Evolutionary conservation across 148 eudicot species (phyloP).

Genomic region (Arctostaphylos glauca): DNA sequence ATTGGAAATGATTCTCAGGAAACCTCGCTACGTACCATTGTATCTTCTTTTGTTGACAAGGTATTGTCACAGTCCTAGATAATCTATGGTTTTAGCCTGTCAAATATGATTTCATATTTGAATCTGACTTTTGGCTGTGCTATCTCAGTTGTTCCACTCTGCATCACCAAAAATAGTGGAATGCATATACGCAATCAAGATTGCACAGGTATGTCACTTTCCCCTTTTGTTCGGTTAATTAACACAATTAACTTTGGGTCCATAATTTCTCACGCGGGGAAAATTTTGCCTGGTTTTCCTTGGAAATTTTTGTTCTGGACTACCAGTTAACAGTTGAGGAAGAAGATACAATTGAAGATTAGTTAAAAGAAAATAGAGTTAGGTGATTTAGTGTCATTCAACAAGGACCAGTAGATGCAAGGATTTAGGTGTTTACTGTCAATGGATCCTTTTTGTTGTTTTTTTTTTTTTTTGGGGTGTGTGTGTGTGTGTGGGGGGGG

Average conservation of each 20-base stretch:
- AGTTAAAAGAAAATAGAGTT: too few species aligned
- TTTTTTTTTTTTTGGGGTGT: too few species aligned
- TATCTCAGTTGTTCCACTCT: conserved; percentile 50
- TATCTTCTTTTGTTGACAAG: conserved; percentile 57
- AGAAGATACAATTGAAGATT: too few species aligned
- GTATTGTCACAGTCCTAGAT: conserved; percentile 29
- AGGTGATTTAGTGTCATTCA: too few species aligned
- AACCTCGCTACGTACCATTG: conserved; percentile 29
- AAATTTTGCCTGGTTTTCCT: neutral
- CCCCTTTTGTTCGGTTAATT: neutral
- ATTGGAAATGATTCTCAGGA: conserved; percentile 31
- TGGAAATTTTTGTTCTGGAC: too few species aligned
- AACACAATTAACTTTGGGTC: neutral
- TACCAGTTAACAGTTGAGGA: too few species aligned
- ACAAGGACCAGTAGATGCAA: too few species aligned
- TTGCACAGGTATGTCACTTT: conserved; percentile 63
- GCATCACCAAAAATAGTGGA: conserved; percentile 62
- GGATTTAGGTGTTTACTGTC: too few species aligned
- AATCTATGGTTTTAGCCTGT: neutral
- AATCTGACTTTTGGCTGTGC: conserved; percentile 19
- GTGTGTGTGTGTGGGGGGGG: too few species aligned
- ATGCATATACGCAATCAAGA: conserved; percentile 64
- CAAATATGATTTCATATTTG: neutral
- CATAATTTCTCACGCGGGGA: neutral
- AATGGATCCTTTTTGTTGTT: too few species aligned